phyloP scores from a whole-genome alignment of 768 basidiomycete genomes.

The Omphalotus guepiniiformis region DNA sequence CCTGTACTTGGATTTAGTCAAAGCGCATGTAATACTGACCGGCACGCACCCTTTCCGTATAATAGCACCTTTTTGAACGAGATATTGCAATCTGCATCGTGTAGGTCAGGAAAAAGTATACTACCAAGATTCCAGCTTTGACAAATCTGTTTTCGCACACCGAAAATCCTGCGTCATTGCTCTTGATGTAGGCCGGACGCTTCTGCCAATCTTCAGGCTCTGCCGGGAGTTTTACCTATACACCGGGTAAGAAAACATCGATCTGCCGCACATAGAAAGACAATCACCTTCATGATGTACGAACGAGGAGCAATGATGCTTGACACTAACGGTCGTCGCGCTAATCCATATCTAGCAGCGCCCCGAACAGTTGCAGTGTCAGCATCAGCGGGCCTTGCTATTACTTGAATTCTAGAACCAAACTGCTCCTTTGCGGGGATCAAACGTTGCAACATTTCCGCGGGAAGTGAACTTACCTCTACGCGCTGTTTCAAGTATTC shows the following conservation, averaged over 20 bases:
- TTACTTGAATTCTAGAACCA: conserved; percentile 59
- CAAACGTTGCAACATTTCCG: too few species aligned
- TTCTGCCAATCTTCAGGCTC: conserved; percentile 81
- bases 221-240: conserved; percentile 81
- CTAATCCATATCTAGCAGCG: conserved; percentile 84
- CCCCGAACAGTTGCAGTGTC: conserved; percentile 88
- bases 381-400: conserved; percentile 80
- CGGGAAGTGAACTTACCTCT: conserved; percentile 44
- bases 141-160: conserved; percentile 83
- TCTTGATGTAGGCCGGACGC: conserved; percentile 79
- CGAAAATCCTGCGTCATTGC: conserved; percentile 68
- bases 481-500: conserved; percentile 81
- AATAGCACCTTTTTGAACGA: conserved; percentile 85
- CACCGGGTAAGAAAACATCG: conserved; percentile 7
- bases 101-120: neutral
- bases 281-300: conserved; percentile 78
- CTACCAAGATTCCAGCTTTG: neutral
- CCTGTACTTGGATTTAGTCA: neutral
- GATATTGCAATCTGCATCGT: conserved; percentile 67
- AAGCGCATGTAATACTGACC: neutral
- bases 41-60: conserved; percentile 74
- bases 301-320: conserved; percentile 78
- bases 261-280: neutral
- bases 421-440: conserved; percentile 56
- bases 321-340: conserved; percentile 70